These are phyloP conservation scores for Aspergillus piperis DNA, from an alignment of 2,329 filamentous ascomycete genomes.

Conservation along the genomic window DNA sequence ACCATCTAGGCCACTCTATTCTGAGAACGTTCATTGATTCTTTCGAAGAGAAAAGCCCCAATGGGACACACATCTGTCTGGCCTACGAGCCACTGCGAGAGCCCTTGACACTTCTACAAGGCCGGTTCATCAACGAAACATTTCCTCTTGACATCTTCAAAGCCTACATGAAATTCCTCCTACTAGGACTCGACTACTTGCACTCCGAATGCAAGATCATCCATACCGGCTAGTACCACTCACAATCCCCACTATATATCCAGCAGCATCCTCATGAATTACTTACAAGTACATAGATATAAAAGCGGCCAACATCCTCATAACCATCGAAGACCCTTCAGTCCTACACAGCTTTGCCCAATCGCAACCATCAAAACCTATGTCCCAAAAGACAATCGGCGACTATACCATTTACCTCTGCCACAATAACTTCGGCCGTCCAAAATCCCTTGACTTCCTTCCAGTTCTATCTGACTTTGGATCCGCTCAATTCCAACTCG, in stretches of 20 bases:
- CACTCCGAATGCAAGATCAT: constrained; percentile 42
- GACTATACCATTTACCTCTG: neutral
- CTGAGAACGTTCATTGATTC: neutral
- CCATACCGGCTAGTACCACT: constrained; percentile 36
- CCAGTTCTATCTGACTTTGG: neutral
- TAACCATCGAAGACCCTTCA: constrained; percentile 26
- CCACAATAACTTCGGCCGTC: neutral
- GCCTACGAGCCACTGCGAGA: constrained; percentile 39
- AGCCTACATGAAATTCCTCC: constrained; percentile 34
- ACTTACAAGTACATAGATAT: constrained; percentile 28
- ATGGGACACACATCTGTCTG: constrained; percentile 31
- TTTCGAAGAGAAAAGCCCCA: neutral
- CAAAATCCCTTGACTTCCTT: neutral
- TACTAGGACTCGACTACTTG: constrained; percentile 43
- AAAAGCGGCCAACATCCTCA: constrained; percentile 44
- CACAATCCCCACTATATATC: neutral
- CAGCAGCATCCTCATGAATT: neutral
- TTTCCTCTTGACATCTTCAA: constrained; percentile 33
- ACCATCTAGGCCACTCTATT: neutral
- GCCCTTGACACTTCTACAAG: constrained; percentile 32
- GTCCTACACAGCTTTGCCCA: constrained; percentile 18
- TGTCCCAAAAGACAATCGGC: neutral
- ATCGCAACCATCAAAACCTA: constrained; percentile 2
- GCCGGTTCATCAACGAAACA: constrained; percentile 24
- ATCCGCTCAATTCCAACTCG: neutral